phyloP scores from a whole-genome alignment of 257 asterid genomes.

The Solanum pimpinellifolium region DNA sequence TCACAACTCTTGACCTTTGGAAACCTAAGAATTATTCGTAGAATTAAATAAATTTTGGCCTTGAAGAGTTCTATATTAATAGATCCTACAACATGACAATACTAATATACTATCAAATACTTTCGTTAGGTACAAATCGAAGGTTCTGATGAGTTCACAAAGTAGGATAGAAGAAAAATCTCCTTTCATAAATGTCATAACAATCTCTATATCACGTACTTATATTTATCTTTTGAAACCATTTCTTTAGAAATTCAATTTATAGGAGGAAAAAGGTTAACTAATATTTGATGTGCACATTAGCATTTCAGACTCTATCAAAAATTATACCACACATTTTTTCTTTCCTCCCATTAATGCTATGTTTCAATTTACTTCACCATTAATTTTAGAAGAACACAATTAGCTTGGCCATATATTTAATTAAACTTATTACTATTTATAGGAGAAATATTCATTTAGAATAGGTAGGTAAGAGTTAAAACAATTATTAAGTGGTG shows the following conservation, averaged over 20 bases:
- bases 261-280: background rate
- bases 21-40: background rate
- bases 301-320: background rate
- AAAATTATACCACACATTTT: background rate
- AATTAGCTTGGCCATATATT: too few relatives aligned
- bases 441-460: background rate
- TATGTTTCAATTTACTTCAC: background rate
- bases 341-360: background rate
- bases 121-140: background rate
- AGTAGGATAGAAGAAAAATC: background rate
- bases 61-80: too few relatives aligned
- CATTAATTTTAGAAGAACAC: background rate
- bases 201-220: background rate
- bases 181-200: background rate
- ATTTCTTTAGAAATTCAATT: background rate
- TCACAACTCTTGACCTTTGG: too few relatives aligned
- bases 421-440: too few relatives aligned
- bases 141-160: background rate
- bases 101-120: background rate
- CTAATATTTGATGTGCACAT: background rate
- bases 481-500: too few relatives aligned
- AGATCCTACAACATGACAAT: background rate
- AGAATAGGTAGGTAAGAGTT: background rate
- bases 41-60: background rate
- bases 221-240: background rate